Conservation (phyloP, 148 eudicot species). For the Amaranthus hypochondriacus region DNA sequence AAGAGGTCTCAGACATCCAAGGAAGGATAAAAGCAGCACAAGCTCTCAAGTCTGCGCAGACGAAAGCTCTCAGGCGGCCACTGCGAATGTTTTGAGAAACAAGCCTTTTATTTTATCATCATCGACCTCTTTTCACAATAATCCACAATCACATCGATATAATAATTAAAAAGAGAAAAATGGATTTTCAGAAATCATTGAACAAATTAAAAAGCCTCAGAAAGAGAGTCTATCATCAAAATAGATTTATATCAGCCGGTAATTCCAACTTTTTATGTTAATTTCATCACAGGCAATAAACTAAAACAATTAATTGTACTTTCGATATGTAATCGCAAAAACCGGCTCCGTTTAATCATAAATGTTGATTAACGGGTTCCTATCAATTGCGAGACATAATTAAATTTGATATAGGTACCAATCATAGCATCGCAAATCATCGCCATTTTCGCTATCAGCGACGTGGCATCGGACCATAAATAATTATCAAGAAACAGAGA, state of each 20-base stretch:
- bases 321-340: constrained; percentile 55
- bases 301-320: not conserved
- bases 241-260: constrained; percentile 45
- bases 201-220: constrained; percentile 41
- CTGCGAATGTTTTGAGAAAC: constrained; percentile 53
- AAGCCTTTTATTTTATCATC: constrained; percentile 14
- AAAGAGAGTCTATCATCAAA: constrained; percentile 46
- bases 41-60: constrained; percentile 70
- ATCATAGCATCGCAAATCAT: constrained; percentile 70
- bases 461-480: constrained; percentile 71
- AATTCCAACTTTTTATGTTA: constrained; percentile 45
- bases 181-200: too few species aligned
- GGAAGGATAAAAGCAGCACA: constrained; percentile 44
- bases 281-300: constrained; percentile 43
- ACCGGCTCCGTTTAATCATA: constrained; percentile 59
- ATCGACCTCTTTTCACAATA: constrained; percentile 12
- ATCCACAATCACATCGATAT: too few species aligned
- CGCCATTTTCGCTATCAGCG: constrained; percentile 49
- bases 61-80: constrained; percentile 66
- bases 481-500: not conserved
- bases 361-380: constrained; percentile 52
- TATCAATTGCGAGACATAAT: constrained; percentile 55
- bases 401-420: constrained; percentile 42
- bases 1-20: constrained; percentile 57
- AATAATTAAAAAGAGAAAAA: not conserved